Evolutionary conservation across 257 asterid species (phyloP), one percentile per base, ranked within the genome.

Genomic region (Nemophila menziesii): DNA sequence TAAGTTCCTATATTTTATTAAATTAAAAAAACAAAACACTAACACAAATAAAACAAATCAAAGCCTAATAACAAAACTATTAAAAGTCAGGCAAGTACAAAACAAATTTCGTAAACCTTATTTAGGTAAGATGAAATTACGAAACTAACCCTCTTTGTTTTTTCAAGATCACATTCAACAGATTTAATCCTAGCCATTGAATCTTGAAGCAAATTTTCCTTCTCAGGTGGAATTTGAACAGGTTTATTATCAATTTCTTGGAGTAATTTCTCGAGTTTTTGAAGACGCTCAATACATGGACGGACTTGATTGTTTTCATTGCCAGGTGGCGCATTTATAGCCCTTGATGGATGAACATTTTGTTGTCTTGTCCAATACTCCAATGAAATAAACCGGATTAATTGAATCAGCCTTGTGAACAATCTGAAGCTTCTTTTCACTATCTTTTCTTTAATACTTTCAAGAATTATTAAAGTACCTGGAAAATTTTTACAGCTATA

Each of bases 121-220:
- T n/a, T n/a, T n/a, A n/a, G n/a, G n/a, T n/a, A n/a, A n/a, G n/a
- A n/a, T n/a, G n/a, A 5, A 19, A 27, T 17, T 20, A 16, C 40
- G 53, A 48, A 11, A 29, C 54, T 65, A 73, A 80, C 97, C 86
- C 75, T 68, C 68, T 89, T 89, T 54, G 97, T 89, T 51, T 78
- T 78, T 56, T 75, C 86, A 40, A 89, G 93, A 58, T 89, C 97
- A 47, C 43, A 46, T 63, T 89, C 97, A 8, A 84, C 80, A 11
- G 59, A 68, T 73, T 80, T 84, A 60, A 89, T 83, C 74, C 97
- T 78, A 53, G 73, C 85, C 53, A 89, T 60, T 10, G 97, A 89
- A 38, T 84, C 78, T 50, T 61, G 86, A 60, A 89, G 79, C 68
- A 89, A 67, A 58, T 67, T 84, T 18, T 89, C 93, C 78, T 89